Conservation (phyloP, 2,329 filamentous ascomycete genomes). For the Neurospora crassa region DNA sequence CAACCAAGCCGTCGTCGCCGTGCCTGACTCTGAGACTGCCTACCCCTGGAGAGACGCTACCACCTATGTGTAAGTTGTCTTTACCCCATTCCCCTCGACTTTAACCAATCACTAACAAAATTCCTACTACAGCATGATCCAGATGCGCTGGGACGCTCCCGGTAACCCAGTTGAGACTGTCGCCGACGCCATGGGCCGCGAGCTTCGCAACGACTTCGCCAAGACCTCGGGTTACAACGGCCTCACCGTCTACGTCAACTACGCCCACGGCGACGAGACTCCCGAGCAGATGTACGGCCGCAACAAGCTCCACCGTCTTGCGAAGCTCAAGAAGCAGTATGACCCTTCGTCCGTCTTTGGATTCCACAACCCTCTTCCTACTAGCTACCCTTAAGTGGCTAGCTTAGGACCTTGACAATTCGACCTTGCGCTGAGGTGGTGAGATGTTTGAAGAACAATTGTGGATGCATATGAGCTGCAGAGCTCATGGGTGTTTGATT, state of each 20-base stretch:
- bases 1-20: not conserved
- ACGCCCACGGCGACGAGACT: constrained; percentile 14
- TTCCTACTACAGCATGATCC: not conserved
- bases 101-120: not conserved
- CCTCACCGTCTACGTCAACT: constrained; percentile 12
- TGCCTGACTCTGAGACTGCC: not conserved
- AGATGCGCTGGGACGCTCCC: not conserved
- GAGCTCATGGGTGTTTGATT: not conserved
- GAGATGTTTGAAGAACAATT: not conserved
- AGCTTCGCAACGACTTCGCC: constrained; percentile 2
- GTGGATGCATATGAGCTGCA: not conserved
- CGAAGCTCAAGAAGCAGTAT: constrained; percentile 8
- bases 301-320: constrained; percentile 7
- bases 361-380: not conserved
- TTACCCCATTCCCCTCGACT: not conserved
- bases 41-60: not conserved
- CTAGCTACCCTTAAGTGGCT: not conserved
- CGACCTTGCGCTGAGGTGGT: not conserved
- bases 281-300: constrained; percentile 3
- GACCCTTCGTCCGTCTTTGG: constrained; percentile 11
- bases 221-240: constrained; percentile 5
- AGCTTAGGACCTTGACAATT: not conserved
- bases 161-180: not conserved
- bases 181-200: not conserved
- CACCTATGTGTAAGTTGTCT: not conserved